Conservation (phyloP, 129 eudicot species). For the Daucus carota region DNA sequence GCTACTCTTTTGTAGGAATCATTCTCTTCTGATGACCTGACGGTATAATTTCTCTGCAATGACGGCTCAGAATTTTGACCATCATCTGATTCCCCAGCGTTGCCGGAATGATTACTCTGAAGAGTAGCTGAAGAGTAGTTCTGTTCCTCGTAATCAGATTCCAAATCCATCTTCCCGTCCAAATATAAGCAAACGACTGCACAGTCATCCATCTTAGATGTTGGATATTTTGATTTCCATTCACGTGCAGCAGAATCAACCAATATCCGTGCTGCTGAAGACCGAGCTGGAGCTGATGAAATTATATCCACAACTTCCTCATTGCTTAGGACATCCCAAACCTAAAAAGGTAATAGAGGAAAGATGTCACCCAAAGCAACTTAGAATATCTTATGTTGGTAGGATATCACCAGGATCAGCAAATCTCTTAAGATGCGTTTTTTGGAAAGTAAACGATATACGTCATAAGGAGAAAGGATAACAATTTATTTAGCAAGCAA, state of each 20-base stretch:
- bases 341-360: constrained; percentile 26
- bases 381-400: neutral
- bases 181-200: constrained; percentile 89
- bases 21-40: constrained; percentile 60
- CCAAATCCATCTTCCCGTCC: constrained; percentile 83
- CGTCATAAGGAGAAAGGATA: neutral
- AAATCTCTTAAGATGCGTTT: neutral
- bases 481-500: neutral
- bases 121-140: constrained; percentile 76
- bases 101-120: constrained; percentile 68
- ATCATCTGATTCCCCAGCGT: constrained; percentile 72
- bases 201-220: constrained; percentile 95
- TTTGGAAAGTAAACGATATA: neutral
- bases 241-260: constrained; percentile 88
- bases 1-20: constrained; percentile 20
- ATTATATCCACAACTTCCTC: constrained; percentile 85
- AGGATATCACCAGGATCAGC: neutral
- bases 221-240: constrained; percentile 89
- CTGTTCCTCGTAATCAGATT: constrained; percentile 85
- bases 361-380: neutral
- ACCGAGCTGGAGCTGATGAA: constrained; percentile 63
- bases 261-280: constrained; percentile 74
- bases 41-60: constrained; percentile 63
- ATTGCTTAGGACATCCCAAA: constrained; percentile 94
- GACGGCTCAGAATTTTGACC: constrained; percentile 71